Base-by-base conservation (phyloP, 2,329 filamentous ascomycete genomes). In the Botryosphaeria dothidea region DNA sequence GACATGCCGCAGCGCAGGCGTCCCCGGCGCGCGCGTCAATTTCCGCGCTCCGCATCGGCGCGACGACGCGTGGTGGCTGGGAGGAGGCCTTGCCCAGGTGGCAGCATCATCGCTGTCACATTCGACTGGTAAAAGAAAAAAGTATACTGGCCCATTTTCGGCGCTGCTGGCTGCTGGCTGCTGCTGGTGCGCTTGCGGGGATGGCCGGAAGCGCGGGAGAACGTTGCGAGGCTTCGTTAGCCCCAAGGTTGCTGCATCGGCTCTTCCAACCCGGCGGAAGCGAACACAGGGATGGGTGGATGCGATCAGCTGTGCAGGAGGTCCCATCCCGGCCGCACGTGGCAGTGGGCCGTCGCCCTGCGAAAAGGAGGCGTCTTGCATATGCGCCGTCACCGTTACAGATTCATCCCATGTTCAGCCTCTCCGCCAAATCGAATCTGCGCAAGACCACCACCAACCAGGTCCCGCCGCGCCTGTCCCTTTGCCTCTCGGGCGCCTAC, bases 251-350 rank as follows among this genome's bases (percentile, higher is more conserved):
- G 56, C 69, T 73, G 68, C 73, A 73, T 71, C 73, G 74, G 72
- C 69, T 71, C 69, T 60, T 69, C 74, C 73, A 74, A 67, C 67
- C 72, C 71, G 64, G 69, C 73, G 74, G 75, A 74, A 76, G 71
- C 75, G 75, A 75, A 63, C 70, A 62, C 73, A 72, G 71, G 74
- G 71, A 68, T 70, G 52, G 48, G 69, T 69, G 51, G 51, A 49
- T 66, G 68, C 67, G 69, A 71, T 71, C 70, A 67, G 67, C 69
- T 73, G 69, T 70, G 70, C 67, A 68, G 68, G 64, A 61, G 74
- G 72, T 72, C 27, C 29, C 56, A 56, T 66, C 56, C 75, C 72
- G 75, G 65, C 68, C 48, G 74, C 74, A 77, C 75, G 75, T 77
- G 74, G 74, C 38, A 57, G 62, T 64, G 62, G 62, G 43, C 38